Evolutionary conservation across 2,329 filamentous ascomycete species (phyloP), one percentile per base, ranked within the genome.

Genomic region (Cryphonectria parasitica): DNA sequence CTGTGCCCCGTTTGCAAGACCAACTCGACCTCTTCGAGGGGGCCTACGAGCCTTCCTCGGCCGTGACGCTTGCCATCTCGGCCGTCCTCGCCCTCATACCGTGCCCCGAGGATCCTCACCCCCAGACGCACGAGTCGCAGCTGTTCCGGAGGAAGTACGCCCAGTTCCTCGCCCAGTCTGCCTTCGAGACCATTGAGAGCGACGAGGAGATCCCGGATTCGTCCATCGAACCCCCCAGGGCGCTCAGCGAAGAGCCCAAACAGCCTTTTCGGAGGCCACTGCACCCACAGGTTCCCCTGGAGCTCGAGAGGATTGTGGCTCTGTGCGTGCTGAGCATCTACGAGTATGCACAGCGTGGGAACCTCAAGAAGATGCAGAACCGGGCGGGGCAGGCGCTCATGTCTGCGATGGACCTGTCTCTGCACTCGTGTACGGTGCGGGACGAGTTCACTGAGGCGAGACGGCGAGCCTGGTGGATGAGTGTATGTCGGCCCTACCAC

Each of bases 381-480:
- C 79, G 85, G 67, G 82, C 84, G 0, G 83, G 83, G 0, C 82
- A 85, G 69, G 85, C 85, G 3, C 74, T 87, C 52, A 79, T 84
- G 71, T 75, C 81, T 22, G 84, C 84, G 10, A 83, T 86, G 79
- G 80, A 80, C 43, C 74, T 84, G 34, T 80, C 78, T 7, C 77
- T 87, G 1, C 84, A 87, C 74, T 77, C 75, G 19, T 79, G 77
- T 63, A 77, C 74, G 6, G 77, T 79, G 6, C 79, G 83, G 45
- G 81, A 83, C 58, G 75, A 77, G 54, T 85, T 79, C 71, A 77
- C 82, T 0, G 85, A 87, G 73, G 83, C 83, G 17, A 81, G 81
- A 73, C 78, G 83, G 41, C 79, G 85, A 41, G 79, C 82, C 7
- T 87, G 85, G 85, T 87, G 85, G 85, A 86, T 86, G 83, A 86